Percentiles rank a stretch among this genome's conserved stretches.
Evolutionary conservation across 345 rosid species (phyloP).

Genomic region (Arabidopsis thaliana): TAIR10.1 NC_003071.7:14795501-14796000

Average conservation of each 20-base stretch:
- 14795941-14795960: constrained; percentile 14
- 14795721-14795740: not conserved
- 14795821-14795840: constrained; percentile 11
- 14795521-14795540: constrained; percentile 58
- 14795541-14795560: constrained; percentile 82
- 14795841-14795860: constrained; percentile 16
- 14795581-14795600: constrained; percentile 40
- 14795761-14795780: not conserved
- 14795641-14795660: constrained; percentile 7
- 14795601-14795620: constrained; percentile 9
- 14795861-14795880: constrained; percentile 36
- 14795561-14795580: constrained; percentile 48
- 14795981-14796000: constrained; percentile 90
- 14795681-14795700: no score
- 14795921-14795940: constrained; percentile 7
- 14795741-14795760: not conserved
- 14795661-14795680: constrained; percentile 9
- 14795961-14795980: constrained; percentile 46
- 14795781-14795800: not conserved
- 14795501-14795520: constrained; percentile 62
- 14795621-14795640: constrained; percentile 27
- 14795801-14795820: not conserved
- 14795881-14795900: constrained; percentile 38
- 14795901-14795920: not conserved
- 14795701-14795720: not conserved